Base-by-base conservation (phyloP, 2,329 filamentous ascomycete species). In the Colletotrichum sublineola region DNA sequence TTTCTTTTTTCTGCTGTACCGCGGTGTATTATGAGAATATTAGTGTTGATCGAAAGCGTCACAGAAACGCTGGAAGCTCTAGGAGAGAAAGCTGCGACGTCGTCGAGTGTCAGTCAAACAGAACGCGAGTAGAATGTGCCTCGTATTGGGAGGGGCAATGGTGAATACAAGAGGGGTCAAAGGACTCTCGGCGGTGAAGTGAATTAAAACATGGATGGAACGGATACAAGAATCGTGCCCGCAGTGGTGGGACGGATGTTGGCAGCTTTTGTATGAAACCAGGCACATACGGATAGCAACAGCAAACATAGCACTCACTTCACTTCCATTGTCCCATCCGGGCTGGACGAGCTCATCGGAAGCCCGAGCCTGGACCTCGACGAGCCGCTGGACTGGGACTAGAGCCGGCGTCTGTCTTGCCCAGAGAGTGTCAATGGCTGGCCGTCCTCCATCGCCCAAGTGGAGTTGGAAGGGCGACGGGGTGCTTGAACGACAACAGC, bases 211-310 rank as follows among this genome's bases (percentile, higher is more conserved):
- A 7, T n/a, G 48, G 31, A 36, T 56, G 62, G 18, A 24, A 24
- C 24, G 24, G 44, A 58, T 20, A 33, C 20, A 11, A 7, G 24
- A 31, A 38, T 9, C 2, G 31, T 48, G 55, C 18, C 8, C 29
- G 33, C 8, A 60, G 24, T 64, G 65, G 56, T 58, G 15, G 40
- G 70, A 63, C 31, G 73, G 73, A 48, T 55, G 58, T 40, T 40
- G 38, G 66, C 65, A 63, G 62, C 50, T 74, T 73, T 63, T 73
- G 65, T 73, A 70, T 67, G 69, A 69, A 74, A 73, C 64, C 63
- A 48, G 48, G 72, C 42, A 55, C 38, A 57, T 52, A 58, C 74
- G 74, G 74, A 64, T 75, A 75, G 42, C 63, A 68, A 63, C 71
- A 73, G 71, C 61, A 73, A 68, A 63, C 53, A 71, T 53, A 69